Conservation (phyloP, 163 green algal species). For the Prototheca wickerhamii region DNA sequence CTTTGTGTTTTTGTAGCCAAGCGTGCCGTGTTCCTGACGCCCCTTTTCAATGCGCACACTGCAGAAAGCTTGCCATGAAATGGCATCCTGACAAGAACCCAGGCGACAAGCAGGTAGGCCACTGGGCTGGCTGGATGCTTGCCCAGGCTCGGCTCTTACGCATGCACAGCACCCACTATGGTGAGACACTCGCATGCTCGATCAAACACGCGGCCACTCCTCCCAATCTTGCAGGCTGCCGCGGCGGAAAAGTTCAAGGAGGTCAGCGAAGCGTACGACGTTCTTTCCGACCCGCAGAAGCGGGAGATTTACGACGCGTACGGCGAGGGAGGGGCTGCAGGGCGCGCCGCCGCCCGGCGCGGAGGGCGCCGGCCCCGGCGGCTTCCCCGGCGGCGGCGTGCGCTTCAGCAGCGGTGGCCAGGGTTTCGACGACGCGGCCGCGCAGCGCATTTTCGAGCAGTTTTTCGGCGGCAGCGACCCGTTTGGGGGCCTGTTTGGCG, state of each 20-base stretch:
- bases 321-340: constrained; percentile 87
- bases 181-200: not conserved
- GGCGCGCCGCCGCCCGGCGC: constrained; percentile 26
- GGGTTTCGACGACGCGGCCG: constrained; percentile 20
- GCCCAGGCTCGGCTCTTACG: not conserved
- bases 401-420: constrained; percentile 2
- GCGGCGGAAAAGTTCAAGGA: constrained; percentile 76
- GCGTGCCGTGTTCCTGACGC: not conserved
- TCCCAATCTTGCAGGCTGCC: constrained; percentile 9
- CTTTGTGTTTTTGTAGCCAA: too few species aligned
- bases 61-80: constrained; percentile 26
- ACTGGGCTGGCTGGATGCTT: not conserved
- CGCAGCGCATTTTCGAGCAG: constrained; percentile 30
- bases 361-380: constrained; percentile 4
- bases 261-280: constrained; percentile 69
- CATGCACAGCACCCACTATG: not conserved
- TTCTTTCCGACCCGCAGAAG: constrained; percentile 74
- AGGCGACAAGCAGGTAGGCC: constrained; percentile 6
- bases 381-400: constrained; percentile 16
- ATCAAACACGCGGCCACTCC: not conserved
- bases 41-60: not conserved
- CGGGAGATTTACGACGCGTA: constrained; percentile 74
- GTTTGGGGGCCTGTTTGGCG: constrained; percentile 32
- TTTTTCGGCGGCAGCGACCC: constrained; percentile 28
- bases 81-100: constrained; percentile 32